Evolutionary conservation across 2,329 filamentous ascomycete genomes (phyloP).

Genomic region (Xylogone sp.): DNA sequence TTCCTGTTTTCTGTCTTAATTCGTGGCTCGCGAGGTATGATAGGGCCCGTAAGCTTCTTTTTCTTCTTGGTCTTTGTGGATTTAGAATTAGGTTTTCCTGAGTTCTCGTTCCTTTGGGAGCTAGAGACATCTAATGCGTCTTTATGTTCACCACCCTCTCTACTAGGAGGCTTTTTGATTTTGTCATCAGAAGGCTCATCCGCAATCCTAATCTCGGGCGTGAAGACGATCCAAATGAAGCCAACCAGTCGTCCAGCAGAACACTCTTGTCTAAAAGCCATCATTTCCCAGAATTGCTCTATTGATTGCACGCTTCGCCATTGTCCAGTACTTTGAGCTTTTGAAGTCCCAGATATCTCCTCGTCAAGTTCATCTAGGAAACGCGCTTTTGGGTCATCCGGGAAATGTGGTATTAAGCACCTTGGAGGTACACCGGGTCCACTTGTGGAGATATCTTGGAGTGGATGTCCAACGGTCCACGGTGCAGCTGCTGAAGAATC

Average conservation of each 20-base stretch:
- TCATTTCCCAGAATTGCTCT: constrained; percentile 98
- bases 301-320: constrained; percentile 84
- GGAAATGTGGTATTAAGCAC: constrained; percentile 84
- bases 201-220: constrained; percentile 18
- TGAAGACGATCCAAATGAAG: constrained; percentile 88
- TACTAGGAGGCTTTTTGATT: constrained; percentile 1
- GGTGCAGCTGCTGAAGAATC: constrained; percentile 33
- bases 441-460: constrained; percentile 62
- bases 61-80: constrained; percentile 36
- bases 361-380: constrained; percentile 88
- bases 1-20: constrained; percentile 57
- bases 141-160: not conserved
- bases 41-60: constrained; percentile 53
- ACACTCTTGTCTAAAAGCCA: constrained; percentile 95
- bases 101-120: not conserved
- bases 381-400: constrained; percentile 91
- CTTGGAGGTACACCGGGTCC: constrained; percentile 67
- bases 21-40: constrained; percentile 60
- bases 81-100: constrained; percentile 1
- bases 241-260: constrained; percentile 89
- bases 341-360: constrained; percentile 59
- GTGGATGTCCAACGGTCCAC: constrained; percentile 69
- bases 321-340: constrained; percentile 54
- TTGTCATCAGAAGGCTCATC: constrained; percentile 1
- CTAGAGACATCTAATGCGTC: constrained; percentile 1